These are phyloP conservation scores for Forsythia suspensa DNA, from an alignment of 257 asterid genomes.

Conservation along the genomic window DNA sequence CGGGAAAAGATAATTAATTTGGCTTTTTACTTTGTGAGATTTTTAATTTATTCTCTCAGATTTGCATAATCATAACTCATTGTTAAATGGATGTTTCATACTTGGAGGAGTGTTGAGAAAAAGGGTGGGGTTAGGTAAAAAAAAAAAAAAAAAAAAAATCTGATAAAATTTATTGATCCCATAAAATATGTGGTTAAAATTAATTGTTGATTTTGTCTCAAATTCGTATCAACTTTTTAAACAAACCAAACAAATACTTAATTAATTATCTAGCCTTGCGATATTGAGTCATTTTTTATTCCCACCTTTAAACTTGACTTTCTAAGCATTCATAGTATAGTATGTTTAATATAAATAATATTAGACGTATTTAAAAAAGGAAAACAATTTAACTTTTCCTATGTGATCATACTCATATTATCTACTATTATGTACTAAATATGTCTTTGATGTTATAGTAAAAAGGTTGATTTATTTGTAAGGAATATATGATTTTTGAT, in stretches of 20 bases:
- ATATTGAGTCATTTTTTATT: slow-evolving; percentile 17
- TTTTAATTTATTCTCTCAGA: not conserved
- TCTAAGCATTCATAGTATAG: not conserved
- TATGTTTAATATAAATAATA: too few relatives aligned
- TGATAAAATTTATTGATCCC: not conserved
- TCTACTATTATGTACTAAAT: too few relatives aligned
- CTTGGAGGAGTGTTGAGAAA: not conserved
- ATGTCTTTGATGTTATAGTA: not conserved
- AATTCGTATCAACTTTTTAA: too few relatives aligned
- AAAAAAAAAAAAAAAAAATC: not conserved
- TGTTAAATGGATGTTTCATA: not conserved
- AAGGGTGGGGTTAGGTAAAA: not conserved
- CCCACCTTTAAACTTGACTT: not conserved
- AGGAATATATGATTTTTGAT: slow-evolving; percentile 1
- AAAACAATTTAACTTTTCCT: too few relatives aligned
- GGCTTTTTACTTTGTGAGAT: slow-evolving; percentile 14
- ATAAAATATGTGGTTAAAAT: too few relatives aligned
- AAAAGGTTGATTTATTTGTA: slow-evolving; percentile 4
- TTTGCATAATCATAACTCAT: not conserved
- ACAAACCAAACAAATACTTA: too few relatives aligned
- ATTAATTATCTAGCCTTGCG: slow-evolving; percentile 7
- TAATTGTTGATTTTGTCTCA: too few relatives aligned
- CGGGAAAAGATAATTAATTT: slow-evolving; percentile 17
- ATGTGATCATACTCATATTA: not conserved
- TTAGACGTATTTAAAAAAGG: not conserved